phyloP scores from a whole-genome alignment of 2,329 filamentous ascomycete species.

The Ceratocystis cacaofunesta region DNA sequence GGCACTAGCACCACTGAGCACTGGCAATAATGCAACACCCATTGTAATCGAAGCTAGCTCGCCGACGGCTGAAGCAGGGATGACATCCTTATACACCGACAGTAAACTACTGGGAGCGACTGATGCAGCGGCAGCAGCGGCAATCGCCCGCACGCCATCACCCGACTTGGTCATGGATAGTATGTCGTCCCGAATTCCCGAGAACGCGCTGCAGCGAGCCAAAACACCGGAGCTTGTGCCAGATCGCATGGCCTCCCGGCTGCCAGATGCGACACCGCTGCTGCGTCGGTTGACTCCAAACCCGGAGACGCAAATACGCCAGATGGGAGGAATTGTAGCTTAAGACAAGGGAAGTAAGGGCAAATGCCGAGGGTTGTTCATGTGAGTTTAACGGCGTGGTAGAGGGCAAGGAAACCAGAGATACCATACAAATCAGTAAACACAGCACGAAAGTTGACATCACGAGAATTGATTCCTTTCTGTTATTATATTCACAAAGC shows the following conservation, averaged over 20 bases:
- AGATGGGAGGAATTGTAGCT: slow-evolving; percentile 21
- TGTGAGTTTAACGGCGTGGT: neutral
- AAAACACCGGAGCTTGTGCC: slow-evolving; percentile 46
- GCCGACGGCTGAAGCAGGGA: slow-evolving; percentile 20
- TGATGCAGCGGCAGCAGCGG: neutral
- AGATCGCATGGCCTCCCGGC: slow-evolving; percentile 45
- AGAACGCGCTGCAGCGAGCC: slow-evolving; percentile 35
- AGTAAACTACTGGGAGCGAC: neutral
- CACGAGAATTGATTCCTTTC: too few relatives aligned
- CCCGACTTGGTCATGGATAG: slow-evolving; percentile 26
- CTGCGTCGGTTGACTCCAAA: slow-evolving; percentile 33
- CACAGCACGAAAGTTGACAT: neutral
- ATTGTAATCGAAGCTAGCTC: slow-evolving; percentile 31
- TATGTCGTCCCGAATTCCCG: slow-evolving; percentile 15
- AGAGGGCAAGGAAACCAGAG: neutral
- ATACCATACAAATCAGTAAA: neutral
- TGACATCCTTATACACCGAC: neutral
- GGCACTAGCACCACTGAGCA: slow-evolving; percentile 9
- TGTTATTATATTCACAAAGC: neutral
- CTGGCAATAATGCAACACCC: slow-evolving; percentile 23
- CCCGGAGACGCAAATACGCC: slow-evolving; percentile 30
- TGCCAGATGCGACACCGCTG: slow-evolving; percentile 32
- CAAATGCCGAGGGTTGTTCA: neutral
- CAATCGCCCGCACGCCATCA: slow-evolving; percentile 31
- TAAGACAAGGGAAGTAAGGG: slow-evolving; percentile 11